These are phyloP conservation scores for Penicillium digitatum DNA, from an alignment of 2,329 filamentous ascomycete species.

Conservation along the genomic window DNA sequence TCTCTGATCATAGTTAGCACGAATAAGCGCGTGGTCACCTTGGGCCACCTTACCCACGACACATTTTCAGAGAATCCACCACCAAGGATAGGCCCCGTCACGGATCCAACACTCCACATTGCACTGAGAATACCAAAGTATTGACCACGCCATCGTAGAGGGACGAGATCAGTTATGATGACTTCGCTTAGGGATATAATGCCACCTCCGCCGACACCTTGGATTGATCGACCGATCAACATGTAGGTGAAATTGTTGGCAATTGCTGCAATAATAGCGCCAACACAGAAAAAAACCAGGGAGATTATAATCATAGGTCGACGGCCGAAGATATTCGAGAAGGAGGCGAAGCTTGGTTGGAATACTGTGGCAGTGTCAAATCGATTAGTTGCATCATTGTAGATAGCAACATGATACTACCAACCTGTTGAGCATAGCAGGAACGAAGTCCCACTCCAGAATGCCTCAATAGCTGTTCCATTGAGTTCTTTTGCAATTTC, in stretches of 20 bases:
- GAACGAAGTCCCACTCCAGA: slow-evolving; percentile 52
- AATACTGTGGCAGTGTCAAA: slow-evolving; percentile 38
- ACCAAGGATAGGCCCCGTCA: slow-evolving; percentile 42
- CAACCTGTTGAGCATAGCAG: slow-evolving; percentile 38
- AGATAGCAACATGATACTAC: background rate
- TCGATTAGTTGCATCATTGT: background rate
- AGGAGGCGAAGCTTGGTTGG: slow-evolving; percentile 48
- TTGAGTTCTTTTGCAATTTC: slow-evolving; percentile 34
- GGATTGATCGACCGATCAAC: slow-evolving; percentile 45
- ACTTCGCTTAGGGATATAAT: slow-evolving; percentile 45
- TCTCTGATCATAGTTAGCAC: slow-evolving; percentile 15
- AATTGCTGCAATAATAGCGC: slow-evolving; percentile 42
- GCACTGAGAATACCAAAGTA: slow-evolving; percentile 41
- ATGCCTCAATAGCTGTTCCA: slow-evolving; percentile 42
- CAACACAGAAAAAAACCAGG: slow-evolving; percentile 44
- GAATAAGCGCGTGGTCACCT: background rate
- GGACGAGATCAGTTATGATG: slow-evolving; percentile 45
- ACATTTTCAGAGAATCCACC: slow-evolving; percentile 41
- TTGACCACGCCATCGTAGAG: slow-evolving; percentile 38
- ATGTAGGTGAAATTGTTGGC: slow-evolving; percentile 45
- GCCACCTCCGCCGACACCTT: slow-evolving; percentile 46
- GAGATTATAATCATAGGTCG: slow-evolving; percentile 40
- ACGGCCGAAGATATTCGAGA: slow-evolving; percentile 49
- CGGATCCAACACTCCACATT: slow-evolving; percentile 42
- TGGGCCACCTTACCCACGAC: slow-evolving; percentile 32